Evolutionary conservation across 208 protist species (phyloP), one percentile per base, ranked within the genome.

Genomic region (Trypanosoma caninum): DNA sequence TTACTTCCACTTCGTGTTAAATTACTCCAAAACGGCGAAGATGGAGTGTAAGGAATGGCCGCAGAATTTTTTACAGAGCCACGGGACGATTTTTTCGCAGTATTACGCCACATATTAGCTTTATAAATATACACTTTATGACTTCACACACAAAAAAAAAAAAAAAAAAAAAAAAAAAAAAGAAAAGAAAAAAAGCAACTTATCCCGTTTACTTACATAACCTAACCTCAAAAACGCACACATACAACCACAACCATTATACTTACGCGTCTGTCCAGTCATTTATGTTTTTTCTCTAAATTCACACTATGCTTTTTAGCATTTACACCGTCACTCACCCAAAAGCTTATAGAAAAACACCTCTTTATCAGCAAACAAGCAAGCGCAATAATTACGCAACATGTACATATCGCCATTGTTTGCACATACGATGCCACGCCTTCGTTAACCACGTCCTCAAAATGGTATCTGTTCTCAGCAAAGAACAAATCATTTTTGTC

Each of bases 41-140:
- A 59, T 0, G 55, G 31, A 27, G 69, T 69, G 65, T 80, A 80
- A 3, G 74, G 65, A 59, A 60, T 65, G 16, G 30, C 31, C 53
- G 48, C 20, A n/a, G 65, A 11, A 22, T 34, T 25, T 38, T 77
- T 67, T 13, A 63, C 51, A 27, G 62, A 65, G 4, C 58, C 62
- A 47, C 55, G 52, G 5, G 57, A 45, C 23, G 59, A 47, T n/a
- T 52, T 33, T 38, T 56, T 72, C 5, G 63, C 59, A 42, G 51
- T 47, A 33, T 20, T 51, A 33, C 2, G n/a, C 7, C 40, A 23
- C 52, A 57, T 56, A 31, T 57, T 6, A n/a, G n/a, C n/a, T n/a
- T 34, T 14, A 38, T 35, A 41, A 4, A 20, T 30, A 2, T 51
- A 22, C 20, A 66, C 14, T 30, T 33, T 51, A 30, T 31, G n/a